Evolutionary conservation across 73 alveolate genomes (phyloP).

Genomic region (Tetrahymena borealis): DNA sequence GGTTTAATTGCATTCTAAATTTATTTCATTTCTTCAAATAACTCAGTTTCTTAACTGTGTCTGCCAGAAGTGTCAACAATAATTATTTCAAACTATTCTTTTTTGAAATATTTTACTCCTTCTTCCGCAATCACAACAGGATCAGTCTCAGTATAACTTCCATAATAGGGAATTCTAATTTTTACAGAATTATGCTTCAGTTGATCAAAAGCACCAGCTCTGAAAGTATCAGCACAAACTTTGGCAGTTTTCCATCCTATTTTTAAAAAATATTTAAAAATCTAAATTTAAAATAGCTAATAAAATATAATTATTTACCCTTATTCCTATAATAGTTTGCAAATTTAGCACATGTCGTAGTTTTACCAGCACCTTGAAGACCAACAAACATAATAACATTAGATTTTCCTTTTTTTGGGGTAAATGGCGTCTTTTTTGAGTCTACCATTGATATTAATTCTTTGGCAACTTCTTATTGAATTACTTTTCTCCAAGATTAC

Average conservation of each 20-base stretch:
- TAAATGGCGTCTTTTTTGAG: constrained; percentile 56
- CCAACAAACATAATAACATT: constrained; percentile 99
- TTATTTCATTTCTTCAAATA: constrained; percentile 97
- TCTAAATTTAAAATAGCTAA: too few species aligned
- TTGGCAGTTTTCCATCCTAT: constrained; percentile 95
- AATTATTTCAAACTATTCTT: constrained; percentile 90
- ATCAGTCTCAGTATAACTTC: constrained; percentile 93
- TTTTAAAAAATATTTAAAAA: constrained; percentile 35
- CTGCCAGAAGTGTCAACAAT: constrained; percentile 99
- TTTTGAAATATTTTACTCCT: constrained; percentile 83
- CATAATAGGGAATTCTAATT: constrained; percentile 66
- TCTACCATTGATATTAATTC: constrained; percentile 84
- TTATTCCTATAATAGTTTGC: constrained; percentile 81
- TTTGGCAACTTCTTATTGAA: constrained; percentile 78
- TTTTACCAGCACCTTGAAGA: constrained; percentile 98
- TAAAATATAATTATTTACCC: too few species aligned
- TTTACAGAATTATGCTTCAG: constrained; percentile 96
- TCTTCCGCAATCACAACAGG: constrained; percentile 97
- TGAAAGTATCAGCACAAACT: constrained; percentile 98
- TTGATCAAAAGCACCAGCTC: constrained; percentile 99
- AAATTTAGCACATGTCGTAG: constrained; percentile 98
- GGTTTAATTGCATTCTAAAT: constrained; percentile 91
- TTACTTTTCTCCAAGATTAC: constrained; percentile 74
- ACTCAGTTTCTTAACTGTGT: constrained; percentile 96
- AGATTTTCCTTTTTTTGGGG: constrained; percentile 78